Base-by-base conservation (phyloP, 805 yeast genomes). In the Danielia reshetovae region DNA sequence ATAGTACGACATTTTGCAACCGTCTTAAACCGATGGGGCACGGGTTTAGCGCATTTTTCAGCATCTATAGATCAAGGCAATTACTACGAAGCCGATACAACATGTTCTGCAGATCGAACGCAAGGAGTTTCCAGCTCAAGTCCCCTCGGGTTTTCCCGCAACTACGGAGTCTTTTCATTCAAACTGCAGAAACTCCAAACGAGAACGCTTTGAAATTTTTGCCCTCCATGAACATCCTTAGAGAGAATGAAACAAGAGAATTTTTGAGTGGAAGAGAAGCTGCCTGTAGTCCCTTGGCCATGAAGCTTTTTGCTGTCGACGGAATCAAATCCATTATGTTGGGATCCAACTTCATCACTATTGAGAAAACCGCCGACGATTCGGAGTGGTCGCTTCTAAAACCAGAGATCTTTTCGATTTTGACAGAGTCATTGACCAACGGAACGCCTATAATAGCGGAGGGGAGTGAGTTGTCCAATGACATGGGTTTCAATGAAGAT, bases 171-270 rank as follows among this genome's bases (percentile, higher is more conserved):
- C 54, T 82, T 21, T 82, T 79, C 57, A 87, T 87, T 28, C 94
- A 85, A 55, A 87, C 96, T 0, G 79, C 82, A 22, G 77, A 80
- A 19, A 87, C 96, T 0, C 96, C 96, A 2, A 87, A 87, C 54
- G 89, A 79, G 35, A 79, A 85, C 47, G 96, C 96, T 0, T 60
- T 87, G 37, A 87, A 87, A 66, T 87, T 87, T 49, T 57, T 85
- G 21, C 95, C 96, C 1, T 79, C 87, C 9, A 76, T 72, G 59
- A 66, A 68, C 28, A 74, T 86, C n/a, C 62, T 86, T 12, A 70
- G 65, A 14, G 57, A 49, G 30, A 76, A 77, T 27, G 71, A 74
- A 42, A 85, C 95, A 0, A 60, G 79, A 18, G 96, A 87, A 58
- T 83, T 79, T 46, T 63, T 81, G 25, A 71, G 74, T 33, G 89